Evolutionary conservation across 345 rosid species (phyloP).

Genomic region (Xanthoceras sorbifolium): DNA sequence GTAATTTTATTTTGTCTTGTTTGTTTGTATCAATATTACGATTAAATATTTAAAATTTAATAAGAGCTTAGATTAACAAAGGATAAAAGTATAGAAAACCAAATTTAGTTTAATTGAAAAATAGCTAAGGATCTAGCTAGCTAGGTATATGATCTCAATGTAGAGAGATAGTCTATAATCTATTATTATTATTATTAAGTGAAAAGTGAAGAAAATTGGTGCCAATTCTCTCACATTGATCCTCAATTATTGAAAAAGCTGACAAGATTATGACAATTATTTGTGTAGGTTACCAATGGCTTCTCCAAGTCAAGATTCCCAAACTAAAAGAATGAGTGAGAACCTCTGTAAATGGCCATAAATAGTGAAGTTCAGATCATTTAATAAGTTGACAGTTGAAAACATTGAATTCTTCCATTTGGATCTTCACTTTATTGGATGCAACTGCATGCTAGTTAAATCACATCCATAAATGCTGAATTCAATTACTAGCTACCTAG

Average conservation of each 20-base stretch:
- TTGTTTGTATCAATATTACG: too few relatives aligned
- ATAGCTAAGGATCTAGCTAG: background rate
- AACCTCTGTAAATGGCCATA: background rate
- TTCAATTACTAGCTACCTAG: too few relatives aligned
- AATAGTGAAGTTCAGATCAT: conserved; percentile 6
- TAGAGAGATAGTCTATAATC: background rate
- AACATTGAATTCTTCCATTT: background rate
- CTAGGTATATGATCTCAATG: background rate
- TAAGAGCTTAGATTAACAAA: too few relatives aligned
- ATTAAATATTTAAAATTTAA: too few relatives aligned
- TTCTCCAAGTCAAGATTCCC: background rate
- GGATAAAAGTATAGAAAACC: too few relatives aligned
- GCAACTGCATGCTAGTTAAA: background rate
- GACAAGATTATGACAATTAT: background rate
- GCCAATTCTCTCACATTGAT: background rate
- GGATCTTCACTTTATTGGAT: background rate
- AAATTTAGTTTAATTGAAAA: too few relatives aligned
- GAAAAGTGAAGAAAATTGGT: background rate
- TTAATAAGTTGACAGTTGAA: background rate
- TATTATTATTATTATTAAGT: background rate
- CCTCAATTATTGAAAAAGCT: background rate
- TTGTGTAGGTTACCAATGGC: background rate
- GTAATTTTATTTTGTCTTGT: too few relatives aligned
- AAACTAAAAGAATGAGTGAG: background rate
- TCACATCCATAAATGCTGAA: background rate